These are phyloP conservation scores for Boletus patriciae DNA, from an alignment of 768 basidiomycete species.

Conservation along the genomic window DNA sequence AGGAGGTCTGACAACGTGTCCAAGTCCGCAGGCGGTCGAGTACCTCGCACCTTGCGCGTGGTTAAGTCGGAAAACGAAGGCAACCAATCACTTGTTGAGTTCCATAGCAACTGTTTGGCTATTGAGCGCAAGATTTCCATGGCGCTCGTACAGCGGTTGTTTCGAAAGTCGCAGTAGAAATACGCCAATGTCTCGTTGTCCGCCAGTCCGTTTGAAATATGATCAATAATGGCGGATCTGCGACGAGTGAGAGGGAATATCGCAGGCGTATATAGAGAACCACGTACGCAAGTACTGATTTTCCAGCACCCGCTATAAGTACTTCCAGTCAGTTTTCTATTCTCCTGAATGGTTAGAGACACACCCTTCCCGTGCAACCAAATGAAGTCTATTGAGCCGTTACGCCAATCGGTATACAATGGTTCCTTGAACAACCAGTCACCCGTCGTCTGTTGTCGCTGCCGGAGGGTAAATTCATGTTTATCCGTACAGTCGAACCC, in stretches of 20 bases:
- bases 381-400: neutral
- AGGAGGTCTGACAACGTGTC: neutral
- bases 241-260: neutral
- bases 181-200: neutral
- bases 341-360: neutral
- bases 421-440: neutral
- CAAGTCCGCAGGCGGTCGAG: neutral
- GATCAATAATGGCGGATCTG: neutral
- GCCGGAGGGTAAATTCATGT: neutral
- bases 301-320: neutral
- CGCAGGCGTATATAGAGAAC: neutral
- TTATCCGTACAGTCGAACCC: neutral
- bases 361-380: constrained; percentile 10
- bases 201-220: neutral
- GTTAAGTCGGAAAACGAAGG: neutral
- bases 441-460: neutral
- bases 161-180: constrained; percentile 14
- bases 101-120: neutral
- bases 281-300: neutral
- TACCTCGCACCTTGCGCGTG: constrained; percentile 1
- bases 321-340: neutral
- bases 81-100: neutral
- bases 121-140: constrained; percentile 3
- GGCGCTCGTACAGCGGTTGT: neutral
- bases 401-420: neutral